phyloP scores from a whole-genome alignment of 768 basidiomycete species.

The Mycena belliarum region DNA sequence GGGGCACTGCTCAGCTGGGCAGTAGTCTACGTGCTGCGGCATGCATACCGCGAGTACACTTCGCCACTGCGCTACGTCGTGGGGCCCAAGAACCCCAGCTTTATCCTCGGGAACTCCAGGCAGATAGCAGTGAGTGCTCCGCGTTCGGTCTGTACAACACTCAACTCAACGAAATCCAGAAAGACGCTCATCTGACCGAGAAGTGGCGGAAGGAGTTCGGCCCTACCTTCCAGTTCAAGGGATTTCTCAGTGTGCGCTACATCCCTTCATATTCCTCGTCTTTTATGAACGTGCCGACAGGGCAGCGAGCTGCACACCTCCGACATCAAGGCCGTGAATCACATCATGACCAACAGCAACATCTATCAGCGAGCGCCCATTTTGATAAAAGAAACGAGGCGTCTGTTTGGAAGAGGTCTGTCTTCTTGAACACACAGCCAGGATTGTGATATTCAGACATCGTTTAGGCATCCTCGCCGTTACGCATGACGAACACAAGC shows the following conservation, averaged over 20 bases:
- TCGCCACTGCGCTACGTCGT: neutral
- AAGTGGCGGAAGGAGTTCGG: constrained; percentile 1
- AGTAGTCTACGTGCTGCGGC: too few species aligned
- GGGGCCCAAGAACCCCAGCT: neutral
- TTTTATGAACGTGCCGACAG: neutral
- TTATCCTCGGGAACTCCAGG: constrained; percentile 2
- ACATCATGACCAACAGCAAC: neutral
- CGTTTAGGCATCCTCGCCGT: constrained; percentile 7
- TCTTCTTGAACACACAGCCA: too few species aligned
- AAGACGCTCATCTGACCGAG: neutral
- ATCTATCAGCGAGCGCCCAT: neutral
- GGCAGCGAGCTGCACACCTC: neutral
- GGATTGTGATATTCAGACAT: too few species aligned
- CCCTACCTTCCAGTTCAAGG: neutral
- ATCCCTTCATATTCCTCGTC: neutral
- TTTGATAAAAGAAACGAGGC: neutral
- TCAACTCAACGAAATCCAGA: neutral
- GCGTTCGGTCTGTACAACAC: too few species aligned
- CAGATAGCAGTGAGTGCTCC: neutral
- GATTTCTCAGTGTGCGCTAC: neutral
- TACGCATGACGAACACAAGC: constrained; percentile 5
- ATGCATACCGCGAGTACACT: neutral
- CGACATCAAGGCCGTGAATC: neutral
- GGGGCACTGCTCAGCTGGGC: too few species aligned
- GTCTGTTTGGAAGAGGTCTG: neutral